Base-by-base conservation (phyloP, 768 basidiomycete species). In the Tylopilus rubrobrunneus region DNA sequence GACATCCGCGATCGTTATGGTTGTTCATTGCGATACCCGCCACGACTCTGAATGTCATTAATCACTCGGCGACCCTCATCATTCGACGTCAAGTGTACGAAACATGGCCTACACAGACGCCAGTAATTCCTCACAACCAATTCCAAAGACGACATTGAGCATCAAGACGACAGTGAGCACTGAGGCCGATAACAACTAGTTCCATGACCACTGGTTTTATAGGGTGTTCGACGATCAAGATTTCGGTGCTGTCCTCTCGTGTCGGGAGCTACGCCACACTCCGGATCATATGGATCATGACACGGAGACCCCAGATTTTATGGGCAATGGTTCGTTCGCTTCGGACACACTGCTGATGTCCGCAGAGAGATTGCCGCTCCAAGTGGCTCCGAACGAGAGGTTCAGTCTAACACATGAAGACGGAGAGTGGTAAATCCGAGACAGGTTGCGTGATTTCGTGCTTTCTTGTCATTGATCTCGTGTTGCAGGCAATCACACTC, bases 351-450 rank as follows among this genome's bases (percentile, higher is more conserved):
- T 27, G 25, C 19, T 50, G 12, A 57, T 17, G 54, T 19, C 19
- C 19, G 19, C 19, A 19, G 19, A 19, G n/a, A n/a, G n/a, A n/a
- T n/a, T n/a, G n/a, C n/a, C n/a, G n/a, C n/a, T n/a, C n/a, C n/a
- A n/a, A n/a, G 19, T 31, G n/a, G 23, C 34, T 58, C 40, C 31
- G 56, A 52, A 31, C 44, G 56, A 52, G 40, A 52, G 39, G 45
- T 8, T 33, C 45, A 45, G 47, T 33, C 29, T 12, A 34, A 34
- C 14, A 34, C 10, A 34, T 34, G 33, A 34, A 37, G 28, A 45
- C 45, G 43, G 17, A 12, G 31, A 36, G 19, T 21, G 14, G 48
- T 50, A 23, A 5, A 39, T 19, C 3, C 7, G 5, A 25, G 25
- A 25, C 3, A 25, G 25, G 25, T 2, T 4, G 3, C 25, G 5